phyloP scores from a whole-genome alignment of 2,329 filamentous ascomycete species.

The Dactylonectria macrodidyma region DNA sequence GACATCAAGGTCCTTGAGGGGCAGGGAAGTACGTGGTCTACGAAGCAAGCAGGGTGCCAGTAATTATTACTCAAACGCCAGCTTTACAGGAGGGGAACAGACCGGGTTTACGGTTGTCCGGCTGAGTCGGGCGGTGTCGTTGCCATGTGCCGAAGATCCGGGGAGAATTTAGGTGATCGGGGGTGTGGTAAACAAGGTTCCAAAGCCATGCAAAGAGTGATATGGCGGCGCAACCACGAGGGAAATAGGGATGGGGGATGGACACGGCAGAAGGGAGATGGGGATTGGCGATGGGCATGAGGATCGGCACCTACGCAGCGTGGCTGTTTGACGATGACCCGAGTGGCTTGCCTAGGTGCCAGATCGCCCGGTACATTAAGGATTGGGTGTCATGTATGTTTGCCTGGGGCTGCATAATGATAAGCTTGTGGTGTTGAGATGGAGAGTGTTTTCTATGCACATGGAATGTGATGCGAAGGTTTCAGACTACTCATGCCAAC shows the following conservation, averaged over 20 bases:
- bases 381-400: constrained; percentile 1
- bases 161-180: constrained; percentile 21
- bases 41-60: not conserved
- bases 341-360: not conserved
- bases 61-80: not conserved
- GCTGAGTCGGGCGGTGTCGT: constrained; percentile 16
- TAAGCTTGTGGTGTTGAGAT: not conserved
- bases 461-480: constrained; percentile 1
- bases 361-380: constrained; percentile 9
- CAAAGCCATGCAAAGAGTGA: not conserved
- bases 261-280: constrained; percentile 1
- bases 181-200: not conserved
- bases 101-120: constrained; percentile 12
- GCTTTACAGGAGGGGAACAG: not conserved
- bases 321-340: constrained; percentile 18
- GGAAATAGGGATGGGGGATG: not conserved
- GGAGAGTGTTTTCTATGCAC: not conserved
- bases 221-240: constrained; percentile 9
- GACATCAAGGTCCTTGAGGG: not conserved
- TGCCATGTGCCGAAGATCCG: constrained; percentile 26
- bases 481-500: not conserved
- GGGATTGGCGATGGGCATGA: constrained; percentile 10
- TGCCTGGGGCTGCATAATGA: constrained; percentile 1
- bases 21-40: too few relatives aligned
- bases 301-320: constrained; percentile 27